phyloP scores from a whole-genome alignment of 768 basidiomycete genomes.

The Leccinum boreale region DNA sequence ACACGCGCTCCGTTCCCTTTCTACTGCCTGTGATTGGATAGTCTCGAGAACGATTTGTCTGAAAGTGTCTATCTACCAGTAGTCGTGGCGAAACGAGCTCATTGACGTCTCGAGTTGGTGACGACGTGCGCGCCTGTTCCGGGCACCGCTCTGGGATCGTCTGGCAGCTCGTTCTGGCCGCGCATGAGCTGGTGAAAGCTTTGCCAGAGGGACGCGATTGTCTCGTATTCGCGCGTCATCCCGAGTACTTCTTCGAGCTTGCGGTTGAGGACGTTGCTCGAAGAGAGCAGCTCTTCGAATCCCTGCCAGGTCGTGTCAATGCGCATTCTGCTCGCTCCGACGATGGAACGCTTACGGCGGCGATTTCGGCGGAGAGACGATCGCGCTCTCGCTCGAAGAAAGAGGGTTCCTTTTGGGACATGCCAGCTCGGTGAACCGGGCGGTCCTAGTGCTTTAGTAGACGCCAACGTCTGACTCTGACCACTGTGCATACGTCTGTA shows the following conservation, averaged over 20 bases:
- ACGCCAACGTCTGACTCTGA: neutral
- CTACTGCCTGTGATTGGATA: slow-evolving; percentile 39
- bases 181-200: slow-evolving; percentile 78
- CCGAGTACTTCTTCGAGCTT: slow-evolving; percentile 90
- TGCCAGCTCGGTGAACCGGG: neutral
- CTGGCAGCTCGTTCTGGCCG: slow-evolving; percentile 36
- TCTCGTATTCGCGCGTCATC: slow-evolving; percentile 91
- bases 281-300: slow-evolving; percentile 83
- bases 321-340: neutral
- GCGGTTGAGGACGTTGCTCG: slow-evolving; percentile 82
- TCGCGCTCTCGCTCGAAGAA: slow-evolving; percentile 85
- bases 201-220: slow-evolving; percentile 82
- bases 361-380: slow-evolving; percentile 68
- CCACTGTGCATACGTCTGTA: neutral
- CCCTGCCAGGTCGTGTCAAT: slow-evolving; percentile 42
- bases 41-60: slow-evolving; percentile 24
- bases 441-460: neutral
- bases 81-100: slow-evolving; percentile 1
- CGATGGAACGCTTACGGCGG: slow-evolving; percentile 46
- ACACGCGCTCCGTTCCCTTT: slow-evolving; percentile 22
- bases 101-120: slow-evolving; percentile 27
- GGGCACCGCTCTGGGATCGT: slow-evolving; percentile 41
- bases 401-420: slow-evolving; percentile 40
- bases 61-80: slow-evolving; percentile 11
- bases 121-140: slow-evolving; percentile 74